Conservation (phyloP, 228 moss, liverwort and hornwort species). For the Sphagnum fallax region DNA sequence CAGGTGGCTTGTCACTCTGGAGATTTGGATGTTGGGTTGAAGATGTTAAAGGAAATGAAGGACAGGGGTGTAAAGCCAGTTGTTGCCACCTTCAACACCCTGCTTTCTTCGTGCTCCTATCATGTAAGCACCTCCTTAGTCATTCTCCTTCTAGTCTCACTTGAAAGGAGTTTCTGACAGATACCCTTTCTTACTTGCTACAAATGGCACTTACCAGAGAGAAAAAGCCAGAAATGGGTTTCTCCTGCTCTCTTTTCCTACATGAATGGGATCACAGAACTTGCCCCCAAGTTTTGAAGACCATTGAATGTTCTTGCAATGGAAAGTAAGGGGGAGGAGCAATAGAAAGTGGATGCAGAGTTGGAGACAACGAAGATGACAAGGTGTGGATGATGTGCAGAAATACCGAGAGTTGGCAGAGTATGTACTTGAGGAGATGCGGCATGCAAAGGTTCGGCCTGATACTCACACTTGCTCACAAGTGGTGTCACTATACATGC, state of each 20-base stretch:
- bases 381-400: constrained; percentile 20
- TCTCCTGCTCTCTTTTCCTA: too few species aligned
- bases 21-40: constrained; percentile 60
- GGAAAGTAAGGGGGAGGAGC: neutral
- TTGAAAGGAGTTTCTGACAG: neutral
- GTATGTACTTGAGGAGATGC: constrained; percentile 91
- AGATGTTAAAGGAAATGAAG: constrained; percentile 70
- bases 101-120: constrained; percentile 79
- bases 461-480: constrained; percentile 85
- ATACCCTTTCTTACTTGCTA: neutral
- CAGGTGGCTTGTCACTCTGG: constrained; percentile 83
- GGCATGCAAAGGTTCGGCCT: constrained; percentile 51
- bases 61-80: constrained; percentile 56
- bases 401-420: constrained; percentile 84
- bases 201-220: neutral
- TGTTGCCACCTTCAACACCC: constrained; percentile 75
- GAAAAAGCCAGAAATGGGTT: neutral
- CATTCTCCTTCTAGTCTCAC: neutral
- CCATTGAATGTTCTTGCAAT: neutral
- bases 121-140: constrained; percentile 38
- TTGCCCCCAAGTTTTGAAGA: neutral
- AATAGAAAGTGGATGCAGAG: neutral
- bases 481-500: constrained; percentile 79
- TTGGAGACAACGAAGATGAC: neutral
- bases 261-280: too few species aligned